A percentile compares a stretch with the other conserved stretches of the same genome.
Conservation (phyloP, 176 grass and related monocot species). For the Oryza meyeriana region DNA sequence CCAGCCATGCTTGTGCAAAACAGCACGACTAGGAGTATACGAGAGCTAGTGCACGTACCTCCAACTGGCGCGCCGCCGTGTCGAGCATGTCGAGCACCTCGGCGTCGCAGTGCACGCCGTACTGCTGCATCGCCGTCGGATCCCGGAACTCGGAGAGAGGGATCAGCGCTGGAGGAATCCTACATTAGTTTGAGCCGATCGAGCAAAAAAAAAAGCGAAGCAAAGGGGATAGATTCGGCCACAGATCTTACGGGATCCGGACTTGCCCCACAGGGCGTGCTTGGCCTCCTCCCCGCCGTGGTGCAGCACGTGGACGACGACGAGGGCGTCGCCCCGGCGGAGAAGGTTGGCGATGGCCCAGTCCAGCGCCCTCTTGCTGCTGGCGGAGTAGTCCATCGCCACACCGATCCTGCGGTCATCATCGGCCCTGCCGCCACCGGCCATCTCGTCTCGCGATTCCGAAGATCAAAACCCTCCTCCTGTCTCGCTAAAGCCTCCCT, state of each 20-base stretch:
- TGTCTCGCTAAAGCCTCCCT: neutral
- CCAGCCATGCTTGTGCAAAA: constrained; percentile 13
- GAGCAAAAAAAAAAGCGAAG: neutral
- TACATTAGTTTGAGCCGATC: neutral
- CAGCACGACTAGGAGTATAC: neutral
- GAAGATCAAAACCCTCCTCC: neutral
- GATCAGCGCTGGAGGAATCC: constrained; percentile 58
- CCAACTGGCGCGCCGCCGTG: constrained; percentile 61
- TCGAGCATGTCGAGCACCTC: constrained; percentile 89
- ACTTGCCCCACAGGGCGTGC: constrained; percentile 58
- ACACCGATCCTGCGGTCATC: constrained; percentile 58
- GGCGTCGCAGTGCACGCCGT: constrained; percentile 52
- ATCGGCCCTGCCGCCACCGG: constrained; percentile 7
- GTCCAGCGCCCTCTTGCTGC: constrained; percentile 64
- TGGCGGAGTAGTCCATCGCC: constrained; percentile 76
- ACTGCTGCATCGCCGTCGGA: constrained; percentile 55
- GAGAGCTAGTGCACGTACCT: constrained; percentile 28
- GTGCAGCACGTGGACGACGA: constrained; percentile 55
- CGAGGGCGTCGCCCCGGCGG: constrained; percentile 54
- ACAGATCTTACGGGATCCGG: constrained; percentile 53
- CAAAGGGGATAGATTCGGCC: too few species aligned
- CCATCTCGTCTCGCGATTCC: constrained; percentile 9
- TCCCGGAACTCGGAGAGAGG: constrained; percentile 78
- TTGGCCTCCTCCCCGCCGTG: constrained; percentile 46
- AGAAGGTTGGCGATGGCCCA: constrained; percentile 68